Percentiles rank a stretch among this genome's conserved stretches.
Conservation (phyloP, 305 asterid genomes). For the Rubia occidens region DNA sequence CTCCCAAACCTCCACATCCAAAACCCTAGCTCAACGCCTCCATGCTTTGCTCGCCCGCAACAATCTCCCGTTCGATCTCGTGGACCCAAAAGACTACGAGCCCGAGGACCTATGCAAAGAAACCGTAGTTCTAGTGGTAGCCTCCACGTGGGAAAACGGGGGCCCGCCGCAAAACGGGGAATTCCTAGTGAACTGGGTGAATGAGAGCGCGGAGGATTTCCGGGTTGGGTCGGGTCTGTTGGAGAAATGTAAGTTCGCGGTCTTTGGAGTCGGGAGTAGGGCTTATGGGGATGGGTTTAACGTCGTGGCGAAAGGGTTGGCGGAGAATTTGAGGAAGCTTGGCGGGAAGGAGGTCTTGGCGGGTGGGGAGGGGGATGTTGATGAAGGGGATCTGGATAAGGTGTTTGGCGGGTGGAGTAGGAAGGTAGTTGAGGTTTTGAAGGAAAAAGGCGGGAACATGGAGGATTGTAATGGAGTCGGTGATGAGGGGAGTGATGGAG, state of each 20-base stretch:
- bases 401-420: constrained; percentile 73
- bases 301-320: constrained; percentile 49
- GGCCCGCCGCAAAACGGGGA: constrained; percentile 53
- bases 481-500: constrained; percentile 45
- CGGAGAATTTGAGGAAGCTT: constrained; percentile 47
- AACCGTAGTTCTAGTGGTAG: constrained; percentile 42
- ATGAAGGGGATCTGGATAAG: constrained; percentile 54
- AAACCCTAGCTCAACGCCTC: constrained; percentile 70
- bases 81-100: constrained; percentile 72
- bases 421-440: constrained; percentile 39
- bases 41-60: constrained; percentile 39
- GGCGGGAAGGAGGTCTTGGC: constrained; percentile 67
- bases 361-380: constrained; percentile 66
- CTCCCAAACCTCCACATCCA: constrained; percentile 67
- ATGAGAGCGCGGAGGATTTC: constrained; percentile 80
- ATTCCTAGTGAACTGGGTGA: constrained; percentile 72
- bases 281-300: constrained; percentile 62
- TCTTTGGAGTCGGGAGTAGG: constrained; percentile 84
- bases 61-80: constrained; percentile 49
- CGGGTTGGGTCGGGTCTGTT: constrained; percentile 72
- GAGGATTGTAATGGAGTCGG: constrained; percentile 32
- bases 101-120: constrained; percentile 78
- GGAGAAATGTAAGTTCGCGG: constrained; percentile 47
- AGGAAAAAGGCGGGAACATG: constrained; percentile 22
- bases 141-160: constrained; percentile 88